These are phyloP conservation scores for Ramichloridium luteum DNA, from an alignment of 2,329 filamentous ascomycete species.

Conservation along the genomic window DNA sequence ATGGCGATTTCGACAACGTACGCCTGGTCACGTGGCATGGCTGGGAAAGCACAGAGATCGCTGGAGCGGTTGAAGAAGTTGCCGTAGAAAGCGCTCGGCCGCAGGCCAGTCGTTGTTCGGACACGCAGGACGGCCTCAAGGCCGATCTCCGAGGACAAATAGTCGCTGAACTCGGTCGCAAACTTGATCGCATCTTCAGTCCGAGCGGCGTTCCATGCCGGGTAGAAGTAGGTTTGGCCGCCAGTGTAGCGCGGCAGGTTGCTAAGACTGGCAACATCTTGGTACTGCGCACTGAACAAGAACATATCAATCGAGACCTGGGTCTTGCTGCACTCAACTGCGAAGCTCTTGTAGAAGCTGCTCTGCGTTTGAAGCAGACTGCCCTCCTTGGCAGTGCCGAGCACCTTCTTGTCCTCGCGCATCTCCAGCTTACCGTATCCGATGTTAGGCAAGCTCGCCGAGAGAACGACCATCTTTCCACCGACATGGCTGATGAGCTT, in stretches of 20 bases:
- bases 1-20: slow-evolving; percentile 98
- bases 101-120: slow-evolving; percentile 81
- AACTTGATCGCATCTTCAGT: slow-evolving; percentile 97
- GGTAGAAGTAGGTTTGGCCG: slow-evolving; percentile 97
- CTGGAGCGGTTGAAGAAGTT: slow-evolving; percentile 99
- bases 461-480: slow-evolving; percentile 87
- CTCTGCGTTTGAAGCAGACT: slow-evolving; percentile 79
- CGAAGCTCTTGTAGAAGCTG: slow-evolving; percentile 98
- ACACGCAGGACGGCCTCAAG: slow-evolving; percentile 92
- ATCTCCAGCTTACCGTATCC: slow-evolving; percentile 83
- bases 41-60: slow-evolving; percentile 93
- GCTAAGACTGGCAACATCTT: slow-evolving; percentile 91
- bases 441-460: slow-evolving; percentile 77
- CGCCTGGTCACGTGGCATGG: slow-evolving; percentile 91
- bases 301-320: slow-evolving; percentile 99
- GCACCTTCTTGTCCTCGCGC: slow-evolving; percentile 89
- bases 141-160: slow-evolving; percentile 90
- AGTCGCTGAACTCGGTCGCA: slow-evolving; percentile 90
- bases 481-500: slow-evolving; percentile 90
- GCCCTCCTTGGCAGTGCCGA: slow-evolving; percentile 88
- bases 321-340: slow-evolving; percentile 96
- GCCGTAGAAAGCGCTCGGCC: slow-evolving; percentile 97
- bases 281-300: slow-evolving; percentile 88
- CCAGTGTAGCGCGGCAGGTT: slow-evolving; percentile 93
- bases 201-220: slow-evolving; percentile 89